Percentiles rank a stretch among this genome's conserved stretches.
Conservation (phyloP, 257 asterid species). For the Nicotiana undulata region DNA sequence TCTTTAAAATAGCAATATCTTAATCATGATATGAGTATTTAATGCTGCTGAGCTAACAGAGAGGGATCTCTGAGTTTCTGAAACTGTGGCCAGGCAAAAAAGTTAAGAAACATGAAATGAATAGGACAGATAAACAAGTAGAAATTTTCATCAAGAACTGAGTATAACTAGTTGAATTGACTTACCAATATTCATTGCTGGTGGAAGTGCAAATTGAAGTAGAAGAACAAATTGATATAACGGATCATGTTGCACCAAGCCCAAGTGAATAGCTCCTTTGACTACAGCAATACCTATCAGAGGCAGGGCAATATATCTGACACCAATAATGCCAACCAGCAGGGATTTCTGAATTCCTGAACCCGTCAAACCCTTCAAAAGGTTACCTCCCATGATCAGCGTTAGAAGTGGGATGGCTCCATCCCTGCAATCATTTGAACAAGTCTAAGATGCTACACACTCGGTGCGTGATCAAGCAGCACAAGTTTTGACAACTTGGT, state of each 20-base stretch:
- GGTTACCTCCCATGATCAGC: constrained; percentile 82
- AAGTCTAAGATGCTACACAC: neutral
- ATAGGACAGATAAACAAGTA: neutral
- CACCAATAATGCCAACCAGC: constrained; percentile 47
- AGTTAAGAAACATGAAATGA: neutral
- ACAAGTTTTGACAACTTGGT: neutral
- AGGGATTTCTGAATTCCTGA: constrained; percentile 47
- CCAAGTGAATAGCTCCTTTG: constrained; percentile 49
- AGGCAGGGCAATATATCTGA: constrained; percentile 62
- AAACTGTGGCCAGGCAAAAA: neutral
- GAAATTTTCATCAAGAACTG: no score
- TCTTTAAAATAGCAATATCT: no score
- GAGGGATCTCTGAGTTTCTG: neutral
- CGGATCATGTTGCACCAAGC: constrained; percentile 48
- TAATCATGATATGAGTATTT: no score
- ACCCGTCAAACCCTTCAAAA: constrained; percentile 58
- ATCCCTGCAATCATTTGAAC: constrained; percentile 43
- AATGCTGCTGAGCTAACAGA: neutral
- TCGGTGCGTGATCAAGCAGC: neutral
- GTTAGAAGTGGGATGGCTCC: constrained; percentile 87
- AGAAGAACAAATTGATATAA: constrained; percentile 67
- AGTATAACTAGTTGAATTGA: neutral
- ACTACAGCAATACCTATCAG: constrained; percentile 56
- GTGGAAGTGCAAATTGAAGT: constrained; percentile 81
- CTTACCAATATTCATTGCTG: constrained; percentile 87